phyloP scores from a whole-genome alignment of 768 basidiomycete species.

The Leccinellum luteum region DNA sequence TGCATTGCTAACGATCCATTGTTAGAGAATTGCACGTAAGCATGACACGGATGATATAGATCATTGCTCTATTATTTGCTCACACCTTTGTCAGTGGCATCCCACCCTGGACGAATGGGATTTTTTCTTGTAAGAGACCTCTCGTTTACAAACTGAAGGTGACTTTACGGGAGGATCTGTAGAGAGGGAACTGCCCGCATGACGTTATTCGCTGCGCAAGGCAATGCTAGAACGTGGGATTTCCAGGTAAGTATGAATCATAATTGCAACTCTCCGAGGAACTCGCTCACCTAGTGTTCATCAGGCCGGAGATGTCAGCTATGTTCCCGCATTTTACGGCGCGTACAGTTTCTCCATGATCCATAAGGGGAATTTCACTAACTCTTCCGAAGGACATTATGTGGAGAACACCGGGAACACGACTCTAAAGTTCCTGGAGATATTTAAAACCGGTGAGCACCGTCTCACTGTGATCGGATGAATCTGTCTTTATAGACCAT shows the following conservation, averaged over 20 bases:
- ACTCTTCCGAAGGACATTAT: constrained; percentile 40
- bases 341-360: not conserved
- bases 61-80: not conserved
- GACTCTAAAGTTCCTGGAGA: constrained; percentile 46
- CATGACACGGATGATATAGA: not conserved
- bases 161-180: not conserved
- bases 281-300: not conserved
- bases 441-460: constrained; percentile 42
- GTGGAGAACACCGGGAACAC: constrained; percentile 54
- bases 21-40: constrained; percentile 55
- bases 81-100: constrained; percentile 56
- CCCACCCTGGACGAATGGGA: constrained; percentile 67
- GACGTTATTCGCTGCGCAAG: constrained; percentile 53
- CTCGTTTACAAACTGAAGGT: not conserved
- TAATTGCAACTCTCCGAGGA: not conserved
- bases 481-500: not conserved
- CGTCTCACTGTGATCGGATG: not conserved
- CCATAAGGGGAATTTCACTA: not conserved
- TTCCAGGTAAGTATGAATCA: constrained; percentile 41
- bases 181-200: constrained; percentile 55
- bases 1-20: not conserved
- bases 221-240: constrained; percentile 57
- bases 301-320: constrained; percentile 23
- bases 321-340: constrained; percentile 16
- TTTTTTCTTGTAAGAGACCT: constrained; percentile 48